Percentiles rank a stretch among this genome's conserved stretches.
Conservation (phyloP, 345 rosid genomes). For the Brassica incana region DNA sequence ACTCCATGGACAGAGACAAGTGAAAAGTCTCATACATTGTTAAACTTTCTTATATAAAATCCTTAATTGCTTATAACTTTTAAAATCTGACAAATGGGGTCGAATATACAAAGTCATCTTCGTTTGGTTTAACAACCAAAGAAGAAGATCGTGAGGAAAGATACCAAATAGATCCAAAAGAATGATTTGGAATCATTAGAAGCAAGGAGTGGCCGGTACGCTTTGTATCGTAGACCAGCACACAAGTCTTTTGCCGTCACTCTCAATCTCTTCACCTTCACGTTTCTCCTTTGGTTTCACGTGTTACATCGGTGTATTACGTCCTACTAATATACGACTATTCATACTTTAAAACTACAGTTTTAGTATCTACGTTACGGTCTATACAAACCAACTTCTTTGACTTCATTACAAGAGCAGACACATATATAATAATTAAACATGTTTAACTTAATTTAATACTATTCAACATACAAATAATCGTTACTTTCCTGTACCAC, state of each 20-base stretch:
- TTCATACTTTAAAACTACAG: neutral
- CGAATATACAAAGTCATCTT: conserved; percentile 5
- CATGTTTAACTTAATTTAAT: neutral
- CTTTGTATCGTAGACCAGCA: conserved; percentile 11
- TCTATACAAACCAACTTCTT: neutral
- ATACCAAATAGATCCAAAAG: conserved; percentile 26
- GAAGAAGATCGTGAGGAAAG: conserved; percentile 14
- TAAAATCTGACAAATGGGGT: conserved; percentile 3
- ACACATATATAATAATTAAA: neutral
- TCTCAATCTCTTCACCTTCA: conserved; percentile 25
- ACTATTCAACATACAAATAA: neutral
- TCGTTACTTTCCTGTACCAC: neutral
- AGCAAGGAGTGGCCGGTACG: conserved; percentile 37
- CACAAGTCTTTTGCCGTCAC: conserved; percentile 19
- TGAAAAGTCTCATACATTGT: no score
- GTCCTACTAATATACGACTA: neutral
- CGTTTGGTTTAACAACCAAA: conserved; percentile 1
- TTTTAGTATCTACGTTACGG: neutral
- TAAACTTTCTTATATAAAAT: no score
- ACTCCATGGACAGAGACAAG: no score
- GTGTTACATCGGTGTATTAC: neutral
- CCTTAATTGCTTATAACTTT: no score
- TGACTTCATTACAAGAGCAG: neutral
- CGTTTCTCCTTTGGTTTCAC: conserved; percentile 35
- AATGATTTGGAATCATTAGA: conserved; percentile 37